Evolutionary conservation across 768 basidiomycete genomes (phyloP).

Genomic region (Leccinum longicurvipes): DNA sequence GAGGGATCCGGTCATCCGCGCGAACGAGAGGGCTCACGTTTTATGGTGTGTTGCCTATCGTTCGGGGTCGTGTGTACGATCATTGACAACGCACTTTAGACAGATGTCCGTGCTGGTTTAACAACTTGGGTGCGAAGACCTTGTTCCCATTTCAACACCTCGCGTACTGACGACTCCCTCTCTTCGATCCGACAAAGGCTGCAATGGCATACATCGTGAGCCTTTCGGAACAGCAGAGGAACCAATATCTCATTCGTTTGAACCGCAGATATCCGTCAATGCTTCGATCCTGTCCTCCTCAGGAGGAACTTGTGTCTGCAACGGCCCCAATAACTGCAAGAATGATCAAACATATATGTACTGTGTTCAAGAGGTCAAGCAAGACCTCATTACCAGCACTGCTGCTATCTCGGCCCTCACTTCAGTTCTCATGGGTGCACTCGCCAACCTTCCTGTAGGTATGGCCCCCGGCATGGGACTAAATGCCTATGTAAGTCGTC

Average conservation of each 20-base stretch:
- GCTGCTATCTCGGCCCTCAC: slow-evolving; percentile 73
- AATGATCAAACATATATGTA: slow-evolving; percentile 49
- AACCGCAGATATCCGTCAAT: slow-evolving; percentile 74
- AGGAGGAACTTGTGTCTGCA: slow-evolving; percentile 81
- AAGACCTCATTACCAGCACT: slow-evolving; percentile 80
- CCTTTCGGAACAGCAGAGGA: background rate
- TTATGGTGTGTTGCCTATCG: slow-evolving; percentile 40
- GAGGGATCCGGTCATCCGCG: slow-evolving; percentile 67
- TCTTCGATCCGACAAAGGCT: slow-evolving; percentile 39
- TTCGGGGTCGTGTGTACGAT: background rate
- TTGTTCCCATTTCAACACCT: background rate
- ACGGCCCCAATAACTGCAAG: slow-evolving; percentile 49
- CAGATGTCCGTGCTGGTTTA: slow-evolving; percentile 73
- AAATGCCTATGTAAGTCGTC: slow-evolving; percentile 66
- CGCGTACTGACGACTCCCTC: slow-evolving; percentile 1
- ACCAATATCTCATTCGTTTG: background rate
- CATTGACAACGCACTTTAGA: slow-evolving; percentile 38
- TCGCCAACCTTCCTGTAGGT: slow-evolving; percentile 88
- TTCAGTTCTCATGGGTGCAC: slow-evolving; percentile 76
- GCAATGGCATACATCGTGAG: slow-evolving; percentile 84
- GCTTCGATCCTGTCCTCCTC: slow-evolving; percentile 72
- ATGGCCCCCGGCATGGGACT: slow-evolving; percentile 84
- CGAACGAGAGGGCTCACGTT: slow-evolving; percentile 62
- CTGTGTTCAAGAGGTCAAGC: slow-evolving; percentile 60
- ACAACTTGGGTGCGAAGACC: slow-evolving; percentile 73